Conservation (phyloP, 345 rosid species). For the Punica granatum region DNA sequence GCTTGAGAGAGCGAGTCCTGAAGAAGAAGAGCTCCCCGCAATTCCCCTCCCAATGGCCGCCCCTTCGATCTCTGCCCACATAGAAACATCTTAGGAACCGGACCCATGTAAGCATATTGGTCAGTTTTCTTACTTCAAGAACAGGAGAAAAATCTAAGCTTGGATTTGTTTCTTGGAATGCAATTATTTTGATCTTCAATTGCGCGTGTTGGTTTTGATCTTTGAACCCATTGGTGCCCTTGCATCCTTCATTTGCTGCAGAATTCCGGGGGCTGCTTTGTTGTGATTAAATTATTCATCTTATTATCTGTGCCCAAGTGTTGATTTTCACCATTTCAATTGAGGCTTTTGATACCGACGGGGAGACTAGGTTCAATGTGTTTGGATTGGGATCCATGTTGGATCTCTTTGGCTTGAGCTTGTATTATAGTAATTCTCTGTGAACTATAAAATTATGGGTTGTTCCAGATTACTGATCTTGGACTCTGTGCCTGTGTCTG, state of each 20-base stretch:
- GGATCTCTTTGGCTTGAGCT: conserved; percentile 50
- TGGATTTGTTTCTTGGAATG: conserved; percentile 33
- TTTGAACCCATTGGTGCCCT: background rate
- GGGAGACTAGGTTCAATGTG: conserved; percentile 58
- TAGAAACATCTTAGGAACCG: background rate
- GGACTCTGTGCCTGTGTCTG: conserved; percentile 35
- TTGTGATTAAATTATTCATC: background rate
- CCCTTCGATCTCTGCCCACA: background rate
- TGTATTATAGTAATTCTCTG: conserved; percentile 6
- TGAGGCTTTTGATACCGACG: conserved; percentile 12
- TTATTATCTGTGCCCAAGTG: background rate
- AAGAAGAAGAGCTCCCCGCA: background rate
- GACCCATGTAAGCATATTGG: conserved; percentile 3
- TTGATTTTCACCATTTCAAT: conserved; percentile 10
- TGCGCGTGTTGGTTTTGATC: conserved; percentile 22
- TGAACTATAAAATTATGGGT: background rate
- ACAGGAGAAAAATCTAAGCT: background rate
- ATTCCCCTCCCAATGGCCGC: background rate
- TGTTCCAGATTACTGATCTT: conserved; percentile 31
- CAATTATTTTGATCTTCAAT: conserved; percentile 38
- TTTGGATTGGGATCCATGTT: conserved; percentile 81
- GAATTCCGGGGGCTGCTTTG: conserved; percentile 11
- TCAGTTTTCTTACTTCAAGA: background rate
- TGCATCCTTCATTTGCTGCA: conserved; percentile 11
- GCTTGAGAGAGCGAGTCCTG: conserved; percentile 7